Evolutionary conservation across 495 filamentous ascomycete genomes (phyloP), one percentile per base, ranked within the genome.

Genomic region (Podospora sp.): DNA sequence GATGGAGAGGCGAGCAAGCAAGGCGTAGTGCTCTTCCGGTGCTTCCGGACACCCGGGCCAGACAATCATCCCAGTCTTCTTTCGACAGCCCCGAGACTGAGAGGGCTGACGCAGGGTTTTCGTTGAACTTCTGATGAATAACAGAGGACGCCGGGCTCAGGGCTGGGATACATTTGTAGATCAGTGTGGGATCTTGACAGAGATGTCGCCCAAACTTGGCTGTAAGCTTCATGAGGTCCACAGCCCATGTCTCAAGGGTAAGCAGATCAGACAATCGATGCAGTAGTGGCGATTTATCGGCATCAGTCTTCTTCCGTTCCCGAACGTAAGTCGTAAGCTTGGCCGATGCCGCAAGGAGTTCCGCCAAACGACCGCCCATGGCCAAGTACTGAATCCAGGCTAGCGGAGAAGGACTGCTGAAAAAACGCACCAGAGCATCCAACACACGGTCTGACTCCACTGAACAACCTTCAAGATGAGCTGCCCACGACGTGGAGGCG

Each of bases 311-410:
- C 7, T 36, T 63, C 0, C 51, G 21, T 5, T 20, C 52, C 12
- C 24, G 21, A 14, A 63, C 51, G 26, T 50, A 63, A 1, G 18
- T 16, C 1, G 29, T 49, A 24, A 68, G 52, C 18, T 6, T 9
- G 2, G 24, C 22, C 16, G 65, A 68, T 0, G 51, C 65, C 1
- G 2, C 20, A 1, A 49, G 24, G 14, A 68, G 59, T 33, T 63
- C 59, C 4, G 65, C 22, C 2, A 68, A 40, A 9, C 51, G 59
- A 6, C 49, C 52, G 24, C 65, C 63, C 65, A 68, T 68, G 9
- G 60, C 59, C 51, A 68, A 18, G 25, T 68, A 68, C n/a, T 63
- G 65, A n/a, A 68, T 59, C 65, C 60, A 68, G 6, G 51, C 52
- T 7, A 68, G 65, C 4, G 65, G 65, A 61, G 22, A 62, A 1